Conservation (phyloP, 2,329 filamentous ascomycete species). For the Claviceps quebecensis region DNA sequence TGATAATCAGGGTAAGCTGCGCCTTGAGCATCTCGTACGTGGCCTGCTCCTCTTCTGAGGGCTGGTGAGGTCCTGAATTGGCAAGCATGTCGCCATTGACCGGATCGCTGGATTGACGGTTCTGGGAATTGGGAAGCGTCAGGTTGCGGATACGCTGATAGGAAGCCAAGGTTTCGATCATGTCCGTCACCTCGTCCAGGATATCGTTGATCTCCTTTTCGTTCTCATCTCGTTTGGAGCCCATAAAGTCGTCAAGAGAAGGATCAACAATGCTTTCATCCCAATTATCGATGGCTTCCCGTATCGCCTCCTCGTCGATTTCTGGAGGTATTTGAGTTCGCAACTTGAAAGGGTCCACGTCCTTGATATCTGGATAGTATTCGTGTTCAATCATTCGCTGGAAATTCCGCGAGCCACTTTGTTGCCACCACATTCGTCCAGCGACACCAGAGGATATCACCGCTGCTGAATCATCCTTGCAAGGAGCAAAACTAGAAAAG, state of each 20-base stretch:
- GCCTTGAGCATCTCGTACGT: constrained; percentile 63
- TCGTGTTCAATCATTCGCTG: constrained; percentile 47
- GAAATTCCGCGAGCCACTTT: constrained; percentile 50
- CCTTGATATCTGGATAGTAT: constrained; percentile 26
- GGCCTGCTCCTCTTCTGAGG: constrained; percentile 45
- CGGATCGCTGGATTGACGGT: constrained; percentile 45
- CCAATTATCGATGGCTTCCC: constrained; percentile 43
- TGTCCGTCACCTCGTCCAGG: constrained; percentile 58
- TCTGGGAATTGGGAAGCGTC: constrained; percentile 49
- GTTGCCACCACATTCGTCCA: constrained; percentile 65
- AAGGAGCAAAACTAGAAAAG: constrained; percentile 69
- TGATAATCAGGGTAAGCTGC: constrained; percentile 60
- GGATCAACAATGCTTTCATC: constrained; percentile 45
- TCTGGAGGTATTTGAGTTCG: constrained; percentile 19
- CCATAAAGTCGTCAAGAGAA: constrained; percentile 37
- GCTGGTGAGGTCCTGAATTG: constrained; percentile 51
- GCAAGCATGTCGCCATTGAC: constrained; percentile 54
- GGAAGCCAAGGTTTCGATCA: constrained; percentile 63
- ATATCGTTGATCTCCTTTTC: constrained; percentile 58
- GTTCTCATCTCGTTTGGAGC: constrained; percentile 39
- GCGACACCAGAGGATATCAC: constrained; percentile 54
- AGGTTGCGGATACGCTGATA: constrained; percentile 69
- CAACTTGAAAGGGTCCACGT: constrained; percentile 20
- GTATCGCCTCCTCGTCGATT: constrained; percentile 37
- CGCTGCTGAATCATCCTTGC: constrained; percentile 57